Evolutionary conservation across 2,329 filamentous ascomycete genomes (phyloP).

Genomic region (Xylaria sp.): DNA sequence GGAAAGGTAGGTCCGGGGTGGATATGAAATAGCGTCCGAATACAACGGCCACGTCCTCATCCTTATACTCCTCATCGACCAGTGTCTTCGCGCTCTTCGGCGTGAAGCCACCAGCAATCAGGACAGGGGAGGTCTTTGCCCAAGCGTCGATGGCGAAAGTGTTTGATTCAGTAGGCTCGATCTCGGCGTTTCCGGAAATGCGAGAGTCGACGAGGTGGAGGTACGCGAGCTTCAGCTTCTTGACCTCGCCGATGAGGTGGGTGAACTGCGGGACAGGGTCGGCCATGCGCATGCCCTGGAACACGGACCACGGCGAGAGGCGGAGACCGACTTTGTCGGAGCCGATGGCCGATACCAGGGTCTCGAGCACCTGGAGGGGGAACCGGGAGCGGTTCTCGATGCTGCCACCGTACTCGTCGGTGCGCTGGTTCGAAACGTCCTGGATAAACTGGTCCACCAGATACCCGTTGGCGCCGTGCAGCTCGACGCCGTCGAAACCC

Average conservation of each 20-base stretch:
- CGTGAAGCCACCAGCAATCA: slow-evolving; percentile 42
- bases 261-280: slow-evolving; percentile 66
- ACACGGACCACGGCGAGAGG: slow-evolving; percentile 61
- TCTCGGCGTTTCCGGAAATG: slow-evolving; percentile 46
- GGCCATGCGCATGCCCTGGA: slow-evolving; percentile 65
- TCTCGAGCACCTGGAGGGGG: slow-evolving; percentile 69
- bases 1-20: slow-evolving; percentile 31
- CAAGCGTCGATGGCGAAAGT: slow-evolving; percentile 42
- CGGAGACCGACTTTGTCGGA: slow-evolving; percentile 57
- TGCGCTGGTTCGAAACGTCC: slow-evolving; percentile 70
- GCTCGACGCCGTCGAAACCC: slow-evolving; percentile 67
- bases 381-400: slow-evolving; percentile 74
- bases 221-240: slow-evolving; percentile 58
- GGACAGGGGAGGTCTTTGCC: slow-evolving; percentile 32
- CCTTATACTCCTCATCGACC: slow-evolving; percentile 36
- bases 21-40: slow-evolving; percentile 32
- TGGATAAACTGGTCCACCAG: slow-evolving; percentile 71
- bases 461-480: slow-evolving; percentile 82
- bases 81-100: slow-evolving; percentile 28
- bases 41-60: slow-evolving; percentile 38
- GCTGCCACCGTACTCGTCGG: slow-evolving; percentile 67
- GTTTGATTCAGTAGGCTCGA: slow-evolving; percentile 39
- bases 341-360: slow-evolving; percentile 49
- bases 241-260: slow-evolving; percentile 56
- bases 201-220: slow-evolving; percentile 64